Evolutionary conservation across 495 filamentous ascomycete genomes (phyloP).

Genomic region (Darksidea phi): DNA sequence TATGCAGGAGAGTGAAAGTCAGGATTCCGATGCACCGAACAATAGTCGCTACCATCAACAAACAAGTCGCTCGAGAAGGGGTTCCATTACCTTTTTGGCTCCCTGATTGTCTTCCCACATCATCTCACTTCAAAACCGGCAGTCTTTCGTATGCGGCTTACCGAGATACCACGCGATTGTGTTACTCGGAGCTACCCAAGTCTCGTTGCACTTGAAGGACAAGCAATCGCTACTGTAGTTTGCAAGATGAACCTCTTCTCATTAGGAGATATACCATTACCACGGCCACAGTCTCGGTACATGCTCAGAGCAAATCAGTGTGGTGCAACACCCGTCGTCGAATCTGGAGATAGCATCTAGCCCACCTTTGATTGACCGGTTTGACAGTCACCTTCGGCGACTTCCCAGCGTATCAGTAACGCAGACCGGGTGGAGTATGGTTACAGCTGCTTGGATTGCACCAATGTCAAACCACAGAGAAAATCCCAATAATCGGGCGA

Average conservation of each 20-base stretch:
- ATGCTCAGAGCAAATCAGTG: neutral
- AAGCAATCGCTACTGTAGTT: conserved; percentile 16
- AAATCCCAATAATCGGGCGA: neutral
- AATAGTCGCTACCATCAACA: too few relatives aligned
- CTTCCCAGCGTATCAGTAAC: conserved; percentile 26
- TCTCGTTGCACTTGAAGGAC: conserved; percentile 4
- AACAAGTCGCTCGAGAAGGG: too few relatives aligned
- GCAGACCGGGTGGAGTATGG: conserved; percentile 2
- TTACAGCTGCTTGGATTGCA: conserved; percentile 12
- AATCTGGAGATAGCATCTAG: neutral
- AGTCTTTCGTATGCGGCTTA: neutral
- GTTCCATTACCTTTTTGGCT: neutral
- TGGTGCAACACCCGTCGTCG: conserved; percentile 2
- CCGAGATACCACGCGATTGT: conserved; percentile 28
- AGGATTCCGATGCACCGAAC: neutral
- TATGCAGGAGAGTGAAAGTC: neutral
- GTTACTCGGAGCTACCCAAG: conserved; percentile 11
- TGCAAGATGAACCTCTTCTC: conserved; percentile 5
- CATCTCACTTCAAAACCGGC: neutral
- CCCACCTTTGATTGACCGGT: conserved; percentile 2
- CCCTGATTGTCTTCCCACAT: neutral
- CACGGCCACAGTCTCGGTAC: neutral
- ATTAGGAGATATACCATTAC: neutral
- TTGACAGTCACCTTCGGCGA: conserved; percentile 9
- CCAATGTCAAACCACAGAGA: conserved; percentile 7